Base-by-base conservation (phyloP, 225 moss, liverwort and hornwort genomes). In the Anthoceros angustus region DNA sequence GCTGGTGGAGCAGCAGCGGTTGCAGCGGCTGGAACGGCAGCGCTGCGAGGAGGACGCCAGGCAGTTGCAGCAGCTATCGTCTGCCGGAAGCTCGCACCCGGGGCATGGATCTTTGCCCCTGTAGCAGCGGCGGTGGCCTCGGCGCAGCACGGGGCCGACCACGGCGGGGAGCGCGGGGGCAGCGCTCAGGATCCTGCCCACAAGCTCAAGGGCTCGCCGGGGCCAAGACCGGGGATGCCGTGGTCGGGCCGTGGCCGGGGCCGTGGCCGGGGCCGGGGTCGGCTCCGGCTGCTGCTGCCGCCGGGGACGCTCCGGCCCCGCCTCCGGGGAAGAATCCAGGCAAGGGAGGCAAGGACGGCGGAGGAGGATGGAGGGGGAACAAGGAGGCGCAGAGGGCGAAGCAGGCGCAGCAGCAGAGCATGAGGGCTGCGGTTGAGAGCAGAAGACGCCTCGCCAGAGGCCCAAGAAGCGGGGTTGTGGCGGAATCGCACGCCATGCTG, bases 361-460 rank as follows among this genome's bases (percentile, higher is more conserved):
- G 62, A 12, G 74, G 63, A 40, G 71, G 71, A 62, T 76, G 76
- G 41, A 79, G 84, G 77, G 67, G 78, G n/a, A 77, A 75, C 42
- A 83, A 74, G 67, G 83, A 83, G 40, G 77, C 77, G 23, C 83
- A 83, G 43, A 73, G 83, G 32, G 73, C 61, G 66, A 95, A 91
- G 81, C 88, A 85, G 66, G 80, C 83, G 38, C 88, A 86, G 65
- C 88, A 91, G 64, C 91, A 95, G 79, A 95, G 95, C 73, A 91
- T 95, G 86, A 83, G 91, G 70, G 88, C 91, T 67, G 86, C 85
- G 26, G 91, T 88, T 60, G 95, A 95, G 77, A 95, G 95, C 67
- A 82, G 95, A 39, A 85, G 95, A 64, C 80, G 95, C 41, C 91
- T 95, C 70, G 95, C 91, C 43, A 82, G 95, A 64, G 95, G 95